phyloP scores from a whole-genome alignment of 495 filamentous ascomycete species.

The Daldinia caldariorum region DNA sequence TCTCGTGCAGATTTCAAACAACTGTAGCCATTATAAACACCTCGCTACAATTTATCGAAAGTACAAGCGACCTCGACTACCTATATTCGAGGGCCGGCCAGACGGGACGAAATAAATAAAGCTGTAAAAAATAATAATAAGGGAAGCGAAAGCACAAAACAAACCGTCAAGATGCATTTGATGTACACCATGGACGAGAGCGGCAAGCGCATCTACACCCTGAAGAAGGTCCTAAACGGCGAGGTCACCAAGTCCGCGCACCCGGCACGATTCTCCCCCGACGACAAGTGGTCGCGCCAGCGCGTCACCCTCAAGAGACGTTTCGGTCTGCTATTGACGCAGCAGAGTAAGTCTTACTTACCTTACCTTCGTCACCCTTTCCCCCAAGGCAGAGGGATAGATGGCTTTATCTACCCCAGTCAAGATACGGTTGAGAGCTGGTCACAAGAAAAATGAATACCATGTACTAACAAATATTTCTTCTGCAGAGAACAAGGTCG shows the following conservation, averaged over 20 bases:
- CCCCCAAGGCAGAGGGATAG: too few species aligned
- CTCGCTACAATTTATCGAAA: background rate
- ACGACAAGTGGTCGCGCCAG: constrained; percentile 97
- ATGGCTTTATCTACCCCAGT: background rate
- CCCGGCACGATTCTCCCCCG: constrained; percentile 94
- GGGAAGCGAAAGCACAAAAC: constrained; percentile 5
- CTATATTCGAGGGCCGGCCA: background rate
- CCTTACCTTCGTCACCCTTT: background rate
- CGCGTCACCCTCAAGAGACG: constrained; percentile 92
- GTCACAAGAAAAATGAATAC: background rate
- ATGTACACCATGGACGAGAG: constrained; percentile 83
- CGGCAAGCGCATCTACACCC: constrained; percentile 89
- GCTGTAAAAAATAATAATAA: background rate
- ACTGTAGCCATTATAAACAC: background rate
- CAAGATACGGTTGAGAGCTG: background rate
- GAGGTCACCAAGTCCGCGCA: constrained; percentile 94
- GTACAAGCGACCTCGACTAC: background rate
- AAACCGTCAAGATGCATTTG: constrained; percentile 72
- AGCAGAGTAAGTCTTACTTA: constrained; percentile 70
- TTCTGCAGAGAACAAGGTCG: constrained; percentile 47
- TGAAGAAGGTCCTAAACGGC: constrained; percentile 79
- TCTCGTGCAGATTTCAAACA: background rate
- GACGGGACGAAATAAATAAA: background rate
- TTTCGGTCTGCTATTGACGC: constrained; percentile 84
- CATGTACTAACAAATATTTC: constrained; percentile 5